Conservation (phyloP, 2,329 filamentous ascomycete species). For the Epichloe festucae region DNA sequence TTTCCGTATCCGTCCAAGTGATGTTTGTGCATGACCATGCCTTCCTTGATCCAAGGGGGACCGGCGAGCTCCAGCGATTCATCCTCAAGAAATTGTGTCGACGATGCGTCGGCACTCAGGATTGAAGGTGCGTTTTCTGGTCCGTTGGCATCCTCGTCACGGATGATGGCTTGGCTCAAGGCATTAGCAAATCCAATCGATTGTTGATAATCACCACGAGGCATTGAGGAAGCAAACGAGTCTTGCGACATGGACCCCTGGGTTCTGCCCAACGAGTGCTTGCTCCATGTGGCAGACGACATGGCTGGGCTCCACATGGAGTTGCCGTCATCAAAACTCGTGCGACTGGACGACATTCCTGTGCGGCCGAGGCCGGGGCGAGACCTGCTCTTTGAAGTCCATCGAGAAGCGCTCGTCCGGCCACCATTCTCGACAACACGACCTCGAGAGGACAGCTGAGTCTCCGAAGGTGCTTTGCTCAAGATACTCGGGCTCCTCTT, state of each 20-base stretch:
- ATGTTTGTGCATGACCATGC: constrained; percentile 90
- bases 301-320: constrained; percentile 78
- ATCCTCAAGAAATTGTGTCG: constrained; percentile 67
- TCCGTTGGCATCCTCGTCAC: constrained; percentile 59
- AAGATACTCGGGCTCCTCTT: constrained; percentile 81
- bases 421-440: constrained; percentile 53
- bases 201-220: constrained; percentile 76
- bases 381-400: constrained; percentile 77
- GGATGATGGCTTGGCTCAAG: constrained; percentile 89
- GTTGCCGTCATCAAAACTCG: constrained; percentile 81
- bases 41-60: constrained; percentile 98
- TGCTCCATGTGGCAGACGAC: constrained; percentile 93
- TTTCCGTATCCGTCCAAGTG: constrained; percentile 85
- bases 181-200: constrained; percentile 97
- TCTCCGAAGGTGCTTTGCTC: constrained; percentile 86
- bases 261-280: constrained; percentile 81
- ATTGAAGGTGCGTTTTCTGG: constrained; percentile 33
- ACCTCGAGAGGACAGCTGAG: constrained; percentile 55
- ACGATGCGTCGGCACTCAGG: constrained; percentile 46
- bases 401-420: constrained; percentile 48
- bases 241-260: constrained; percentile 87
- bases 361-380: constrained; percentile 60
- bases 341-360: constrained; percentile 79
- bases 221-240: constrained; percentile 67
- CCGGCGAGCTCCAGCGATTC: constrained; percentile 84